A percentile compares a stretch with the other conserved stretches of the same genome.
These are phyloP conservation scores for Ascochyta fabae DNA, from an alignment of 2,329 filamentous ascomycete genomes.

Conservation along the genomic window DNA sequence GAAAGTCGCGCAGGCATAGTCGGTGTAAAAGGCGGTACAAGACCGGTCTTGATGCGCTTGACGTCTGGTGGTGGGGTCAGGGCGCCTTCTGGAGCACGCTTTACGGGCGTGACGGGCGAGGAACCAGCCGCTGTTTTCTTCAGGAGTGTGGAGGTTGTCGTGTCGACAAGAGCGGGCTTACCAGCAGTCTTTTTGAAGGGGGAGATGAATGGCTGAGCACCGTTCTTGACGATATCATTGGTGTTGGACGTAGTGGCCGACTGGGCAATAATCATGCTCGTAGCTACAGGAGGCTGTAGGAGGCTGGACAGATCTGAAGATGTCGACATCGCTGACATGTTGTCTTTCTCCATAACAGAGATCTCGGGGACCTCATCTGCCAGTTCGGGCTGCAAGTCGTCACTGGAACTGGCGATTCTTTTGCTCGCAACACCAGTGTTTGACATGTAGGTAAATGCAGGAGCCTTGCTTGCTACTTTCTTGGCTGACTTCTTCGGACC, in stretches of 20 bases:
- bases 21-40: background rate
- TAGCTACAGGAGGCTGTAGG: background rate
- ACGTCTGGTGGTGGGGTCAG: slow-evolving; percentile 10
- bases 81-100: background rate
- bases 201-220: background rate
- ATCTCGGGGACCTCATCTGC: background rate
- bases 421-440: background rate
- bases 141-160: background rate
- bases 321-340: background rate
- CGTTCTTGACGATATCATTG: slow-evolving; percentile 5
- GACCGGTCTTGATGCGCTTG: slow-evolving; percentile 20
- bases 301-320: background rate
- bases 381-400: background rate
- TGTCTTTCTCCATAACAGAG: background rate
- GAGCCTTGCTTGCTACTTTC: background rate
- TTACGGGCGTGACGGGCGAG: background rate
- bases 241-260: background rate
- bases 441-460: background rate
- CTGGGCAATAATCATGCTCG: background rate
- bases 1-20: background rate
- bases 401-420: slow-evolving; percentile 2
- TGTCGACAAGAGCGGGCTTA: slow-evolving; percentile 5
- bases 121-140: background rate
- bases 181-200: background rate
- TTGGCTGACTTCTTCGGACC: background rate